phyloP scores from a whole-genome alignment of 139 green algal genomes.

The Chlamydomonas sp. region DNA sequence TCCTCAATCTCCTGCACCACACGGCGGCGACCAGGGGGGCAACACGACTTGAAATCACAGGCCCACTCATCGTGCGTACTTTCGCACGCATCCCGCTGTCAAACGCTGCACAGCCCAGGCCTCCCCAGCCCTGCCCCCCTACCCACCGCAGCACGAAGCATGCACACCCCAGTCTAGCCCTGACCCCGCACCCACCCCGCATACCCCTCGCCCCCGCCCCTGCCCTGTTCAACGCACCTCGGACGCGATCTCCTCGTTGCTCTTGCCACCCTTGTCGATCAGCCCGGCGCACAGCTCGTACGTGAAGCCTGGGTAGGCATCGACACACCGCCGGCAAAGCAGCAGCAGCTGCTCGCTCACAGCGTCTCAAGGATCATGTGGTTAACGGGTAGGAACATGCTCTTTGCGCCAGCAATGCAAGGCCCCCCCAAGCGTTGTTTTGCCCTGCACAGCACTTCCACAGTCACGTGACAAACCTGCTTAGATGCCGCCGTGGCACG shows the following conservation, averaged over 20 bases:
- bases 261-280: constrained; percentile 80
- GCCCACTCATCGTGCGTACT: too few relatives aligned
- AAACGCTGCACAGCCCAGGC: background rate
- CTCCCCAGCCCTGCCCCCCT: background rate
- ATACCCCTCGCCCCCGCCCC: constrained; percentile 16
- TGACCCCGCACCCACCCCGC: background rate
- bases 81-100: background rate
- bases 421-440: too few relatives aligned
- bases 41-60: background rate
- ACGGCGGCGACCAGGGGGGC: background rate
- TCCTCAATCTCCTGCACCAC: constrained; percentile 46
- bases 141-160: background rate
- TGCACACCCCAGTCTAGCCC: background rate
- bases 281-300: constrained; percentile 93
- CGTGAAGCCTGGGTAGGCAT: constrained; percentile 72
- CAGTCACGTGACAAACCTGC: too few relatives aligned
- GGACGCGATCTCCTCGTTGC: constrained; percentile 25
- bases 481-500: too few relatives aligned
- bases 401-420: too few relatives aligned
- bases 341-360: too few relatives aligned
- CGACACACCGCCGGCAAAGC: too few relatives aligned
- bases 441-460: too few relatives aligned
- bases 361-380: too few relatives aligned
- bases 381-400: too few relatives aligned
- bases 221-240: constrained; percentile 6